Evolutionary conservation across 495 filamentous ascomycete species (phyloP), one percentile per base, ranked within the genome.

Genomic region (Penicillium simplicissimum): DNA sequence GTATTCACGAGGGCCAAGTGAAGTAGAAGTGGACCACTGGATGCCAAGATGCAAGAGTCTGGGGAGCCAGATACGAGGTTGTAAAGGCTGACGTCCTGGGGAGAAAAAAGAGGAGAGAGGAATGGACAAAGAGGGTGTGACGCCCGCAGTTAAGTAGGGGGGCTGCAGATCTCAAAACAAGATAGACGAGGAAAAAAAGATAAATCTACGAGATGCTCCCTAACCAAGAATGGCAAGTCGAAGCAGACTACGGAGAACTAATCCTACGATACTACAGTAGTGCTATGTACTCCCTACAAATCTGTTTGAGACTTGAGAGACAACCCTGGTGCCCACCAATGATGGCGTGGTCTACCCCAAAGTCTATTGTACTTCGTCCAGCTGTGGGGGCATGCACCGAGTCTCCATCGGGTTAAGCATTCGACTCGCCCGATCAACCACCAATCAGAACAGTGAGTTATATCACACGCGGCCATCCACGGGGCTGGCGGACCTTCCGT

Each of bases 191-290:
- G 40, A 56, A 52, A 19, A 31, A 17, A 52, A 52, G 33, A 8
- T 33, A 49, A 36, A 49, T 28, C 19, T n/a, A 37, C 25, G 59
- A 35, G 21, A 15, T 17, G 19, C 45, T 52, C 11, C 47, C 57
- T 58, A 58, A 33, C 55, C 55, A 0, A 40, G 55, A 19, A 53
- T 37, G 40, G 60, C 48, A 61, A 52, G 59, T 61, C 38, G 38
- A 59, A 55, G 53, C 53, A 55, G 36, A 14, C 42, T 23, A 45
- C 42, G 1, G 2, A 31, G 28, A 3, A 31, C 28, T 31, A 2
- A 31, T 31, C 28, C 28, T 31, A 3, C 28, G 6, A 31, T 31
- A 31, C 28, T 31, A 31, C 28, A 31, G 25, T 15, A 17, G 13
- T 17, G 17, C 40, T 8, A 42, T 8, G 8, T 42, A 42, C 40